Base-by-base conservation (phyloP, 176 grass and related monocot genomes). In the Zea luxurians region DNA sequence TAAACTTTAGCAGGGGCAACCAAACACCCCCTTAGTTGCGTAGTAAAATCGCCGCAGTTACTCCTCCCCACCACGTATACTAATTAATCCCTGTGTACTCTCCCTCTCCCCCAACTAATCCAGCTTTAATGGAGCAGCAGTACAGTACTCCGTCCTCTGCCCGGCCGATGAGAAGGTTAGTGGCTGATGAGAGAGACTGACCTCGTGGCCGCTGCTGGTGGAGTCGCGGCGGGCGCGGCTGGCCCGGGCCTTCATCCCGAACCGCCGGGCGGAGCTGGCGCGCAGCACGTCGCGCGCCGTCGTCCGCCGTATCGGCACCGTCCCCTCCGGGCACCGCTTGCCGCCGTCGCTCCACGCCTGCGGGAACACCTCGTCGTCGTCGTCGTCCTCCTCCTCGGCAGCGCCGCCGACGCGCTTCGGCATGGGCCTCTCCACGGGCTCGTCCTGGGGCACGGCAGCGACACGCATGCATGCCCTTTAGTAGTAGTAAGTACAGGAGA, bases 141-240 rank as follows among this genome's bases (percentile, higher is more conserved):
- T 17, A 36, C 52, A 57, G 16, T 1, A 59, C 54, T 55, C n/a
- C n/a, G n/a, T n/a, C n/a, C n/a, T n/a, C n/a, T n/a, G n/a, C n/a
- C n/a, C n/a, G n/a, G n/a, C n/a, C n/a, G n/a, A n/a, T n/a, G n/a
- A n/a, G n/a, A n/a, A 18, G 16, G 0, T 2, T 9, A n/a, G 9
- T 0, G 64, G 27, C 27, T 27, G 27, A 27, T 27, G 27, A 27
- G 27, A 27, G 27, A 27, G 27, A 79, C 89, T 78, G 76, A 97
- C 93, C 93, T 97, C 93, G 45, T 97, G 93, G 62, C 77, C 88
- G 83, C 63, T 77, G 80, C 85, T 90, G 40, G 87, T 92, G 18
- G 93, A 96, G 84, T 96, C 93, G 55, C 93, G 93, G 12, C 90
- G 85, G 8, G 82, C 55, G 71, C 21, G 42, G 66, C 62, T 57